Percentiles rank a stretch among this genome's conserved stretches.
These are phyloP conservation scores for Arabis alpina DNA, from an alignment of 345 rosid genomes.

Conservation along the genomic window DNA sequence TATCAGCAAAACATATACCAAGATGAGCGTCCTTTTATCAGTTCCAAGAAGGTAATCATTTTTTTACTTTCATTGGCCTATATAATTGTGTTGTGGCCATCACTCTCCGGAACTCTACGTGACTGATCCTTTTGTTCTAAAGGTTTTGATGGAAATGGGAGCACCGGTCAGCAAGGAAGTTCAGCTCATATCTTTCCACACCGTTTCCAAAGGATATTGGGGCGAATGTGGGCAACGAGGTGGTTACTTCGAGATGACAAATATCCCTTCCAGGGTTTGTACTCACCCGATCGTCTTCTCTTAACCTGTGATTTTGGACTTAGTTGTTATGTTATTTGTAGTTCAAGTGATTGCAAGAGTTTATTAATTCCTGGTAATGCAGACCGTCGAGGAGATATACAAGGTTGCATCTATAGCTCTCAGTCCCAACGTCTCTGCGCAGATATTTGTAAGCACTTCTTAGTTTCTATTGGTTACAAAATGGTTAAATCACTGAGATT, in stretches of 20 bases:
- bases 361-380: constrained; percentile 37
- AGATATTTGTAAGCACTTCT: constrained; percentile 76
- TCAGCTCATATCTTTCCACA: constrained; percentile 95
- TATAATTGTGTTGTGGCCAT: not conserved
- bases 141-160: constrained; percentile 96
- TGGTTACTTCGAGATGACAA: constrained; percentile 99
- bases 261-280: constrained; percentile 93
- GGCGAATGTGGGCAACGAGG: constrained; percentile 99
- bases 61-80: not conserved
- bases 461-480: not conserved
- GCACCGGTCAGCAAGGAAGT: constrained; percentile 78
- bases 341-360: not conserved
- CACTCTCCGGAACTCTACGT: not conserved
- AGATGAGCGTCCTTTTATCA: constrained; percentile 93
- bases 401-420: constrained; percentile 90
- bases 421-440: constrained; percentile 97
- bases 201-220: constrained; percentile 99
- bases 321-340: not conserved
- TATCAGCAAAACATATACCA: constrained; percentile 98
- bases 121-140: constrained; percentile 8
- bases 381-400: constrained; percentile 97
- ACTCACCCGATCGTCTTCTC: no score
- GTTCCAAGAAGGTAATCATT: constrained; percentile 75
- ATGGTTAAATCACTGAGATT: not conserved
- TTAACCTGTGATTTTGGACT: not conserved